These are phyloP conservation scores for Prunella vulgaris DNA, from an alignment of 257 asterid genomes.

Conservation along the genomic window DNA sequence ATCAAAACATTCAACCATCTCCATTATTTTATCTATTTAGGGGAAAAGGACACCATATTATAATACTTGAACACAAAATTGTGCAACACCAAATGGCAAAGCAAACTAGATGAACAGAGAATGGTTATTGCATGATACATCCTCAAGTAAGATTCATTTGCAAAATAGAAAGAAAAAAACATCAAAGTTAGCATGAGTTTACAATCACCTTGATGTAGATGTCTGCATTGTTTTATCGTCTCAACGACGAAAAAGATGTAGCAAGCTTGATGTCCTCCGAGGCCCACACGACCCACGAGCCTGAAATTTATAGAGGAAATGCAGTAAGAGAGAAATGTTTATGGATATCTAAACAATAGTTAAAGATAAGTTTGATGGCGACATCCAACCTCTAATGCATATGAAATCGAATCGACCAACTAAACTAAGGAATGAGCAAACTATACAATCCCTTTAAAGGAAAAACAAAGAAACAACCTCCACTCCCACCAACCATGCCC, in stretches of 20 bases:
- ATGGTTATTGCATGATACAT: neutral
- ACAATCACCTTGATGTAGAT: conserved; percentile 65
- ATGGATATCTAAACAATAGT: conserved; percentile 26
- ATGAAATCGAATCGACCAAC: conserved; percentile 24
- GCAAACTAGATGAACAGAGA: neutral
- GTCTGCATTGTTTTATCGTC: conserved; percentile 60
- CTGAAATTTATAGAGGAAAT: conserved; percentile 45
- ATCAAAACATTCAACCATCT: neutral
- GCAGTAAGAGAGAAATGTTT: conserved; percentile 21
- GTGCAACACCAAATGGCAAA: neutral
- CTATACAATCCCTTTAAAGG: conserved; percentile 69
- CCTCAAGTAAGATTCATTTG: too few relatives aligned
- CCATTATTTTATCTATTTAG: neutral
- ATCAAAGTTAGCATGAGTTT: neutral
- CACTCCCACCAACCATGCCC: conserved; percentile 85
- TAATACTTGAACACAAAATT: neutral
- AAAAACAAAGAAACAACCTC: conserved; percentile 79
- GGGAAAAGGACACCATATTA: neutral
- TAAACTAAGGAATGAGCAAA: conserved; percentile 40
- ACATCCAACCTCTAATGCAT: conserved; percentile 33
- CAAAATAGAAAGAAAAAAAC: neutral
- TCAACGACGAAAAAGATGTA: conserved; percentile 27
- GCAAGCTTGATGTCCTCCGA: conserved; percentile 26
- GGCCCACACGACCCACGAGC: conserved; percentile 50
- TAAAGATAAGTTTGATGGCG: conserved; percentile 16